Evolutionary conservation across 495 filamentous ascomycete species (phyloP), one percentile per base, ranked within the genome.

Genomic region (Podospora pseudoanserina): DNA sequence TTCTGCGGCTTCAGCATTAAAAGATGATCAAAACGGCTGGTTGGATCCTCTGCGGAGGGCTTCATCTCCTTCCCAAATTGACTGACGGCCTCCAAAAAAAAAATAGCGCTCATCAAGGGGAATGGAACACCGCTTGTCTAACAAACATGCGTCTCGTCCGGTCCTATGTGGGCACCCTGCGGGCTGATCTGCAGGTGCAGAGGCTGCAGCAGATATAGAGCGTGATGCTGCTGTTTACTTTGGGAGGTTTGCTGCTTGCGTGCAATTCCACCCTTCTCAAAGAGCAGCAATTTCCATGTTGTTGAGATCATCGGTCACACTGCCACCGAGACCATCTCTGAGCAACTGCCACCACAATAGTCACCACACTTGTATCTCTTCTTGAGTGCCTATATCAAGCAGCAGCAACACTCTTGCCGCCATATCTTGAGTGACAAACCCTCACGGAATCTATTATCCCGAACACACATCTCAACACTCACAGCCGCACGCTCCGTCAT

Each of bases 31-130:
- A 13, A 49, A 49, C 39, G 39, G 39, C 39, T 16, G 39, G 39
- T 49, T 49, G 39, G 39, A 49, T 16, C 39, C 39, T 11, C 13
- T 49, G 39, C 39, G 39, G 39, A 49, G 39, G 39, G 39, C 39
- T 26, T 44, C 32, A 49, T 63, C 61, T 63, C 61, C 61, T 63
- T 63, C 32, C 61, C 61, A 63, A 63, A 63, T 39, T 63, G 61
- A 49, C 39, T 11, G 30, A 63, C 18, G 61, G 32, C 1, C 32
- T 6, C 61, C 34, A 63, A 19, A 63, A 49, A 63, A 19, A 63
- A 49, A 49, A 49, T 39, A 39, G 13, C 39, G 39, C 39, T 49
- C 39, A 49, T 49, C 39, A 49, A 18, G 6, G 39, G 39, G 5
- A 13, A 49, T 49, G 39, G 39, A 49, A 49, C 39, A 49, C 39